Evolutionary conservation across 202 grass and related monocot genomes (phyloP).

Genomic region (Zizania palustris): DNA sequence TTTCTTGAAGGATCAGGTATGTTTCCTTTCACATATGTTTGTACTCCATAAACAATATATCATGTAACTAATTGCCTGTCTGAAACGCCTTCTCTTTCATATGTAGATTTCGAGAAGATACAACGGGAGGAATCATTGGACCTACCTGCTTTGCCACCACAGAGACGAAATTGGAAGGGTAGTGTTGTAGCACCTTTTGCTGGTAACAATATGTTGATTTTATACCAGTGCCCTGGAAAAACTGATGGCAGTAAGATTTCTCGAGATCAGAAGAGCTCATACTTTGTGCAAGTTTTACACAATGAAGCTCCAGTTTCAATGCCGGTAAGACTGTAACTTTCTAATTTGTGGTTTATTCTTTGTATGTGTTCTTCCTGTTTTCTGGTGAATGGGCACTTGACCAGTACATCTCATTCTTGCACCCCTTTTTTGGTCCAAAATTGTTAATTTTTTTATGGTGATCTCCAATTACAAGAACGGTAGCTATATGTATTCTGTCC

Average conservation of each 20-base stretch:
- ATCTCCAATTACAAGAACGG: background rate
- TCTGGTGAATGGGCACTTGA: background rate
- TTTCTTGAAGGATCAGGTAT: slow-evolving; percentile 82
- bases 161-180: slow-evolving; percentile 80
- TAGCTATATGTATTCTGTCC: background rate
- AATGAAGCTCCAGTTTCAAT: slow-evolving; percentile 82
- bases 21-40: slow-evolving; percentile 20
- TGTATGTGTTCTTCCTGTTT: background rate
- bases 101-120: slow-evolving; percentile 80
- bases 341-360: slow-evolving; percentile 9
- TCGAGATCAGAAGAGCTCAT: slow-evolving; percentile 46
- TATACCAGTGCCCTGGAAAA: slow-evolving; percentile 75
- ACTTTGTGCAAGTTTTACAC: slow-evolving; percentile 82
- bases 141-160: slow-evolving; percentile 73
- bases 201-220: slow-evolving; percentile 89
- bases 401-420: background rate
- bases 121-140: slow-evolving; percentile 61
- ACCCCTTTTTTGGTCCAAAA: background rate
- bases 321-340: slow-evolving; percentile 51
- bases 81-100: slow-evolving; percentile 19
- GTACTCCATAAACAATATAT: background rate
- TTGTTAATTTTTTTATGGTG: background rate
- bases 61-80: background rate
- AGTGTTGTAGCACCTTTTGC: slow-evolving; percentile 85
- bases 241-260: slow-evolving; percentile 22